Evolutionary conservation across 2,329 filamentous ascomycete species (phyloP).

Genomic region (Tolypocladium guangdongense): DNA sequence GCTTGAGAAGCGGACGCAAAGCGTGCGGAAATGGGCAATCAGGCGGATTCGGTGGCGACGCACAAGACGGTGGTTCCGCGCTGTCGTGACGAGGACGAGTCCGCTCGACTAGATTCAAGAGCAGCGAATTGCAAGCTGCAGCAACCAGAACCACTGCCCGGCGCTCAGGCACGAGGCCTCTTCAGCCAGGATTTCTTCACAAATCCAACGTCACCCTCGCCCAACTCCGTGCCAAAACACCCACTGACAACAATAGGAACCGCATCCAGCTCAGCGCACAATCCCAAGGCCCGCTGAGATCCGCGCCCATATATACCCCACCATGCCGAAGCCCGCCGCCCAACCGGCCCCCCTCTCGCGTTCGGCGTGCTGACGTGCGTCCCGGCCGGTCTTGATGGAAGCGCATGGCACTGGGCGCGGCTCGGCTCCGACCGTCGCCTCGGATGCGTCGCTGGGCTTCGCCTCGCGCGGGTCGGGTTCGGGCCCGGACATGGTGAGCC

Average conservation of each 20-base stretch:
- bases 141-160: no score
- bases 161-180: no score
- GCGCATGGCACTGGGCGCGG: neutral
- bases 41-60: no score
- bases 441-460: neutral
- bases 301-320: neutral
- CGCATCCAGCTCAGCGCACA: neutral
- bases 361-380: neutral
- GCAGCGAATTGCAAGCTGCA: no score
- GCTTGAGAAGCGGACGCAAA: no score
- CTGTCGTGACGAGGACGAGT: no score
- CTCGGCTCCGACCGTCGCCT: neutral
- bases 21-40: no score
- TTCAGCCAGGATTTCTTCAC: no score
- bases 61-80: no score
- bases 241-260: neutral
- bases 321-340: neutral
- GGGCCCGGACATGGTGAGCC: neutral
- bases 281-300: neutral
- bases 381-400: no score
- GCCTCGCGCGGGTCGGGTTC: neutral
- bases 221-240: neutral
- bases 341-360: neutral
- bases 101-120: no score
- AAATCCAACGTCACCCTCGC: neutral